phyloP scores from a whole-genome alignment of 2,329 filamentous ascomycete species.

The Westerdykella ornata region DNA sequence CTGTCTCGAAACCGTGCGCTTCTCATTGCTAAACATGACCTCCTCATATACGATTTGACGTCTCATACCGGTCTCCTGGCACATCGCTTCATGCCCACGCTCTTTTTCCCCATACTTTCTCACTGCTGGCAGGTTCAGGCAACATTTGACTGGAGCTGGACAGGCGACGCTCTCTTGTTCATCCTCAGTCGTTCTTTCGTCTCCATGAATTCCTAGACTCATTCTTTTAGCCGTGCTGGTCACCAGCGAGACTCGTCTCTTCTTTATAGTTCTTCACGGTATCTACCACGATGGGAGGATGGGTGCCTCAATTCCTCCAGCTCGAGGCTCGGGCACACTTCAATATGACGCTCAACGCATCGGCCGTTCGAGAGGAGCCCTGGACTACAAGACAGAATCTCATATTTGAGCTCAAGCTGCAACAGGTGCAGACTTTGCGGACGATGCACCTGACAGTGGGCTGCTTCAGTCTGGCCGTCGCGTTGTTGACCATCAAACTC shows the following conservation, averaged over 20 bases:
- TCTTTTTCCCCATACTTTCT: slow-evolving; percentile 33
- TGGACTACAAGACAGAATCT: slow-evolving; percentile 28
- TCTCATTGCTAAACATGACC: slow-evolving; percentile 25
- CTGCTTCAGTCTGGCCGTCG: slow-evolving; percentile 34
- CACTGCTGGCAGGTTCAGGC: slow-evolving; percentile 38
- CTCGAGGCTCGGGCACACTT: slow-evolving; percentile 35
- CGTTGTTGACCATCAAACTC: slow-evolving; percentile 30
- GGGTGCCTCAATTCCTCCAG: slow-evolving; percentile 24
- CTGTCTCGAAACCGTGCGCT: slow-evolving; percentile 35
- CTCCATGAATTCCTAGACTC: slow-evolving; percentile 36
- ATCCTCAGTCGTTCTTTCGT: slow-evolving; percentile 26
- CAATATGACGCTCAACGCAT: slow-evolving; percentile 34
- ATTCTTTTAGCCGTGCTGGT: slow-evolving; percentile 36
- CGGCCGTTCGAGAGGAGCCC: slow-evolving; percentile 20
- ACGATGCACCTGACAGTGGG: slow-evolving; percentile 38
- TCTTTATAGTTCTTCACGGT: slow-evolving; percentile 25
- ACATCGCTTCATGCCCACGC: slow-evolving; percentile 33
- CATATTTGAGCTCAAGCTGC: slow-evolving; percentile 32
- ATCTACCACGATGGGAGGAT: slow-evolving; percentile 36
- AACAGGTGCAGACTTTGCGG: slow-evolving; percentile 34
- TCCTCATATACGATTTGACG: slow-evolving; percentile 37
- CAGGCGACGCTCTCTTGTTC: slow-evolving; percentile 32
- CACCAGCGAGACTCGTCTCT: slow-evolving; percentile 31
- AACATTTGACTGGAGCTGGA: slow-evolving; percentile 30
- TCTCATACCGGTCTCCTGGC: slow-evolving; percentile 35